Base-by-base conservation (phyloP, 176 grass and related monocot species). In the Poa pratensis region DNA sequence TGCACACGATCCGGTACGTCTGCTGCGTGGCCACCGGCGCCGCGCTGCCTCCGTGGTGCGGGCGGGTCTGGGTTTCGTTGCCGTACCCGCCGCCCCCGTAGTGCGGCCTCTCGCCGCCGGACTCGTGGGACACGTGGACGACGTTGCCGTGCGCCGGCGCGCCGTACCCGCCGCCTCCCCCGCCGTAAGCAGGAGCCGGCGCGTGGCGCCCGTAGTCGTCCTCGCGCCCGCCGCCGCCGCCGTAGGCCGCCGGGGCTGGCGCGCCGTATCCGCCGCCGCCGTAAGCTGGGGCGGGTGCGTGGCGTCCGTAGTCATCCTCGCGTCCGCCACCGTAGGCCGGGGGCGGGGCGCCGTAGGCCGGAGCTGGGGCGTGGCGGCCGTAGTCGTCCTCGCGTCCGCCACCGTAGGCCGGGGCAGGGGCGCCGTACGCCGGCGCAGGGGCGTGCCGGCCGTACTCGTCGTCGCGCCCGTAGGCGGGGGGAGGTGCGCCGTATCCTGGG, bases 1-100 rank as follows among this genome's bases (percentile, higher is more conserved):
- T 92, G 90, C 90, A 91, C 54, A 88, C 84, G 82, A 97, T 84
- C 84, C 84, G 65, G 80, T 40, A 78, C 9, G 84, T 87, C 80
- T 64, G 74, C 88, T 82, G 83, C 32, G 78, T 86, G 30, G 10
- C 48, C 62, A 3, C 48, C 61, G 1, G 7, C 42, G 40, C 40
- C 76, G 5, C 84, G n/a, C n/a, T n/a, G n/a, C n/a, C n/a, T n/a
- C n/a, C 83, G 73, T 82, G 83, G 89, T 91, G 79, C 4, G 77
- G 71, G 62, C 46, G 77, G 18, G 43, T 22, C 24, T 86, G 77
- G 18, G 43, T 22, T 20, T 86, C 83, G 54, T 66, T 6, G 65
- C 54, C 88, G 63, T 72, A 90, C 3, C 82, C 81, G 7, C 75
- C 86, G 42, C 80, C 80, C 16, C 82, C 71, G 77, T 85, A 26